A percentile compares a stretch with the other conserved stretches of the same genome.
Evolutionary conservation across 352 stramenopile genomes (phyloP).

Genomic region (Phytophthora tubulina): DNA sequence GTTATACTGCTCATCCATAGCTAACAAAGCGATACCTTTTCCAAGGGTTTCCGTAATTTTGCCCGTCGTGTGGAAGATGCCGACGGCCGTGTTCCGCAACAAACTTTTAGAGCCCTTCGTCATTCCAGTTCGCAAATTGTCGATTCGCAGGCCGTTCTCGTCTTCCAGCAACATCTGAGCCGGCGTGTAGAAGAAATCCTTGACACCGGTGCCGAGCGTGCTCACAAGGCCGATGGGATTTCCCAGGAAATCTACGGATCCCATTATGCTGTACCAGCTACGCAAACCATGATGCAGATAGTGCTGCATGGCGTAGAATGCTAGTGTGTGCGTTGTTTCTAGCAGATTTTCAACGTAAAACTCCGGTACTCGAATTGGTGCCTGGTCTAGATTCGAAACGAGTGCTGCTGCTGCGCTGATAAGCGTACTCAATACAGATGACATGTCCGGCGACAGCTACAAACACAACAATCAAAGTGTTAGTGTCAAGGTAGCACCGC

Average conservation of each 20-base stretch:
- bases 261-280: constrained; percentile 91
- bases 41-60: constrained; percentile 92
- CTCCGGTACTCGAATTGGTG: constrained; percentile 89
- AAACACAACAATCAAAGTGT: constrained; percentile 17
- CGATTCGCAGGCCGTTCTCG: constrained; percentile 85
- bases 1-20: constrained; percentile 92
- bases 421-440: constrained; percentile 76
- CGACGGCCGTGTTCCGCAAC: constrained; percentile 86
- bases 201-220: constrained; percentile 90
- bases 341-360: constrained; percentile 92
- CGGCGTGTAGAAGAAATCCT: constrained; percentile 96
- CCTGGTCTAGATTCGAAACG: constrained; percentile 88
- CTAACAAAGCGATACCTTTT: constrained; percentile 85
- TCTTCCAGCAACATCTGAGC: constrained; percentile 93
- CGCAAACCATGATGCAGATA: constrained; percentile 87
- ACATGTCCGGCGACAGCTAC: constrained; percentile 85
- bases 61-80: constrained; percentile 91
- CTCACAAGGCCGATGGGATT: constrained; percentile 92
- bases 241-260: constrained; percentile 91
- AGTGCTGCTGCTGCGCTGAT: constrained; percentile 84
- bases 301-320: constrained; percentile 89
- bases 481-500: constrained; percentile 1
- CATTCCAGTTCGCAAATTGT: constrained; percentile 89
- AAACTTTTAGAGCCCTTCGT: constrained; percentile 91
- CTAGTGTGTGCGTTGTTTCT: constrained; percentile 86